Conservation (phyloP, 352 stramenopile genomes). For the Thalassiosira exigua region DNA sequence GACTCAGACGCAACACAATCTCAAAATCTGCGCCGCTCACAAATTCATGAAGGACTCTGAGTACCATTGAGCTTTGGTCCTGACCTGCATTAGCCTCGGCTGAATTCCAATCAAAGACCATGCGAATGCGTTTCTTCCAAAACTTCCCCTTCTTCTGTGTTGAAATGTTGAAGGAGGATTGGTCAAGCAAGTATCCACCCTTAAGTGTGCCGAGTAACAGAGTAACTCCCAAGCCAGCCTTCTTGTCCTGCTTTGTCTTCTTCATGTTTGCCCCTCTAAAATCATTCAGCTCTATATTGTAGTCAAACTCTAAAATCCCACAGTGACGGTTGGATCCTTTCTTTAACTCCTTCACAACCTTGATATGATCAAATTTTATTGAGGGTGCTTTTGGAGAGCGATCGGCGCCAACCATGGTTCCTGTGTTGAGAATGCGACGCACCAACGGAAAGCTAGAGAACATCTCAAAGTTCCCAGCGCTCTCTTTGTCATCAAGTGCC, state of each 20-base stretch:
- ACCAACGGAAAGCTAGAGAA: constrained; percentile 69
- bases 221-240: constrained; percentile 30
- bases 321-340: constrained; percentile 43
- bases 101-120: constrained; percentile 82
- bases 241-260: constrained; percentile 39
- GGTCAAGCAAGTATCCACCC: constrained; percentile 50
- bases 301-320: constrained; percentile 57
- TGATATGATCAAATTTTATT: constrained; percentile 48
- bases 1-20: constrained; percentile 40
- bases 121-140: constrained; percentile 50
- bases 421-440: constrained; percentile 68
- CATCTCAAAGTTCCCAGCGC: constrained; percentile 73
- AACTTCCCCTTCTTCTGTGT: constrained; percentile 17
- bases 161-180: constrained; percentile 51
- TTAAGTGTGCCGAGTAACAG: constrained; percentile 62
- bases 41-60: constrained; percentile 73
- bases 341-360: constrained; percentile 43
- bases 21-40: constrained; percentile 70
- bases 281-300: constrained; percentile 40
- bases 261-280: constrained; percentile 25
- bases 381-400: constrained; percentile 27
- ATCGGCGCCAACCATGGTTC: constrained; percentile 28
- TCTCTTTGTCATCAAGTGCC: constrained; percentile 57
- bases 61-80: constrained; percentile 55
- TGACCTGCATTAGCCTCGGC: constrained; percentile 67